phyloP scores from a whole-genome alignment of 768 basidiomycete species.

The Tricholoma sp. region DNA sequence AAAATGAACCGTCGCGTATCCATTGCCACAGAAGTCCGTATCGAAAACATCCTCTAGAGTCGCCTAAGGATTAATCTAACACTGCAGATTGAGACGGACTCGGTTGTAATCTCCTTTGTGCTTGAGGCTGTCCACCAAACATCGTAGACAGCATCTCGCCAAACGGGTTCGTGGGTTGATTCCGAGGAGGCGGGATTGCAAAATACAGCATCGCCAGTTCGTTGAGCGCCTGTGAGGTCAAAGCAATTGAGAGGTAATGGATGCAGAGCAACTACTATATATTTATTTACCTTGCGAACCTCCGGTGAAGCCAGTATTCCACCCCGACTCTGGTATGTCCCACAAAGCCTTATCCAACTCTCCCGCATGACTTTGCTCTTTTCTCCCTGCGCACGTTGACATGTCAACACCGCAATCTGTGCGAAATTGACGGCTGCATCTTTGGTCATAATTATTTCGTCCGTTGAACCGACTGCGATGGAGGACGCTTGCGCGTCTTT shows the following conservation, averaged over 20 bases:
- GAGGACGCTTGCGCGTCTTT: conserved; percentile 38
- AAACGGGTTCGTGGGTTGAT: conserved; percentile 70
- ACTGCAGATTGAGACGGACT: conserved; percentile 29
- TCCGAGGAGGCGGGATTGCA: conserved; percentile 74
- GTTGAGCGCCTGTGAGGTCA: conserved; percentile 52
- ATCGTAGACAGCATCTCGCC: conserved; percentile 87
- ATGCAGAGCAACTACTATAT: not conserved
- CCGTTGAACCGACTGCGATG: conserved; percentile 43
- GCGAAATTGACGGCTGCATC: conserved; percentile 82
- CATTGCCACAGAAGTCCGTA: too few species aligned
- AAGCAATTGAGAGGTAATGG: not conserved
- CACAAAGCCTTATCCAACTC: conserved; percentile 80
- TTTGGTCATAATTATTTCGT: conserved; percentile 68
- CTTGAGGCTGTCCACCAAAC: conserved; percentile 60
- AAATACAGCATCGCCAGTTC: conserved; percentile 79
- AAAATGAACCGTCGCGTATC: too few species aligned
- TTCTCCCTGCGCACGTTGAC: conserved; percentile 80
- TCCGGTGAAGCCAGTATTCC: conserved; percentile 54
- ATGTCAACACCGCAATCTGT: conserved; percentile 84
- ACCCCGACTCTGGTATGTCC: conserved; percentile 75
- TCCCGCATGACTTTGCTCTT: conserved; percentile 72
- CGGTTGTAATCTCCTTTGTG: conserved; percentile 44
- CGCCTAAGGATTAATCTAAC: conserved; percentile 35
- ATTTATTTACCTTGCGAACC: conserved; percentile 53
- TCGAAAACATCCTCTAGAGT: not conserved